These are phyloP conservation scores for Mycosphaerella sp. DNA, from an alignment of 2,329 filamentous ascomycete species.

Conservation along the genomic window DNA sequence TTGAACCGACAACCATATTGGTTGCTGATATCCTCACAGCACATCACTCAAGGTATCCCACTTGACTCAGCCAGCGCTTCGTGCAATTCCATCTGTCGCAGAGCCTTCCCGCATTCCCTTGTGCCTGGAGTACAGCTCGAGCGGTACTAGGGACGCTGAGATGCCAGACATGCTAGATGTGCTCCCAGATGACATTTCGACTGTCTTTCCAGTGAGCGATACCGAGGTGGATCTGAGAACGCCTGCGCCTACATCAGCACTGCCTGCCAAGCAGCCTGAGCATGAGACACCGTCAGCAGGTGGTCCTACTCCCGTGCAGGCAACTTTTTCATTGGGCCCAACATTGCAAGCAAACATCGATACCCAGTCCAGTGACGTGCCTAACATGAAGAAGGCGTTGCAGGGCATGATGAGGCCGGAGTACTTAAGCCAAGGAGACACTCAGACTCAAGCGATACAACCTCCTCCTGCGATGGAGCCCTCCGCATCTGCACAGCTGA, in stretches of 20 bases:
- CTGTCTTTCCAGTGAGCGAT: not conserved
- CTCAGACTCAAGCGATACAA: conserved; percentile 23
- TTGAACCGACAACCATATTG: not conserved
- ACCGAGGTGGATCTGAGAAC: conserved; percentile 5
- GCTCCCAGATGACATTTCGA: not conserved
- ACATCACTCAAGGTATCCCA: conserved; percentile 21
- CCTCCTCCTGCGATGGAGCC: not conserved
- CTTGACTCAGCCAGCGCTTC: conserved; percentile 11
- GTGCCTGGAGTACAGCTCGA: conserved; percentile 9
- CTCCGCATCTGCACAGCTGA: conserved; percentile 3
- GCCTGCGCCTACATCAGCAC: conserved; percentile 8
- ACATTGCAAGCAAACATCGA: conserved; percentile 11
- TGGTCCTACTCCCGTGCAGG: not conserved
- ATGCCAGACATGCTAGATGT: not conserved
- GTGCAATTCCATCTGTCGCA: not conserved
- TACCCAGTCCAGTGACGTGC: conserved; percentile 23
- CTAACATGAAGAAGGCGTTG: conserved; percentile 25
- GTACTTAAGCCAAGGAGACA: conserved; percentile 31
- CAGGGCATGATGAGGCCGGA: conserved; percentile 28
- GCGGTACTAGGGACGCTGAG: not conserved
- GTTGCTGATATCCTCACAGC: conserved; percentile 15
- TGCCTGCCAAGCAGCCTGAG: not conserved
- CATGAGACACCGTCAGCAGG: not conserved
- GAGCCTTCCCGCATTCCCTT: conserved; percentile 12
- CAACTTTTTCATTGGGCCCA: not conserved